Evolutionary conservation across 768 basidiomycete genomes (phyloP), one percentile per base, ranked within the genome.

Genomic region (Gymnopilus dilepis): DNA sequence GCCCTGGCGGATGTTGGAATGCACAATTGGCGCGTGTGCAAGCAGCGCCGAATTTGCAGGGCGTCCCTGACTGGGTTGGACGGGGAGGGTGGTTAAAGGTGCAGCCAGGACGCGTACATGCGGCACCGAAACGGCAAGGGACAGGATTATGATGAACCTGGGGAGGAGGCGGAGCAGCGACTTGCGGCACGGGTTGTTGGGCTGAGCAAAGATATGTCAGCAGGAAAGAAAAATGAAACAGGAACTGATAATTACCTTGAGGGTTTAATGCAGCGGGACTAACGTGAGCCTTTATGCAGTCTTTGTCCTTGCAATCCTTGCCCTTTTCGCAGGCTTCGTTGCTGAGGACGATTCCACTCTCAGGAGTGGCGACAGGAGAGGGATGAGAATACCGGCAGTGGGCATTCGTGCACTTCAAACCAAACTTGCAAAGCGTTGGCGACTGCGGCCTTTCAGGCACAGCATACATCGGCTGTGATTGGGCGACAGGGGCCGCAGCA

Each of bases 301-400:
- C 97, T 72, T 92, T 89, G 74, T 99, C 95, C 70, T 91, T 88
- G 76, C 97, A 99, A 47, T 90, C 80, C 71, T 88, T 91, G 17
- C 93, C 93, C 51, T 89, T 86, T 68, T 95, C 92, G 74, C 97
- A 99, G 19, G 94, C 81, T 59, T 99, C 97, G 59, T 92, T 95
- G 68, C 92, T 97, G 58, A 99, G 81, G 1, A 99, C 97, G 64
- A 99, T 84, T 8, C 96, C 97, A 68, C 92, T 95, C 77, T 97
- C 95, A 31, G 91, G 83, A 17, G 97, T 97, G 6, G 97, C 96
- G 3, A 95, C 94, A n/a, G 97, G 97, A 8, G 92, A 95, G 4
- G 97, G 96, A 74, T 99, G 97, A 8, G 94, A 94, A 74, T 87
- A 99, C 17, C 91, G 83, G 74, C 97, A 99, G 47, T 89, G 82